These are phyloP conservation scores for Myriangium duriaei DNA, from an alignment of 2,329 filamentous ascomycete species.

Conservation along the genomic window DNA sequence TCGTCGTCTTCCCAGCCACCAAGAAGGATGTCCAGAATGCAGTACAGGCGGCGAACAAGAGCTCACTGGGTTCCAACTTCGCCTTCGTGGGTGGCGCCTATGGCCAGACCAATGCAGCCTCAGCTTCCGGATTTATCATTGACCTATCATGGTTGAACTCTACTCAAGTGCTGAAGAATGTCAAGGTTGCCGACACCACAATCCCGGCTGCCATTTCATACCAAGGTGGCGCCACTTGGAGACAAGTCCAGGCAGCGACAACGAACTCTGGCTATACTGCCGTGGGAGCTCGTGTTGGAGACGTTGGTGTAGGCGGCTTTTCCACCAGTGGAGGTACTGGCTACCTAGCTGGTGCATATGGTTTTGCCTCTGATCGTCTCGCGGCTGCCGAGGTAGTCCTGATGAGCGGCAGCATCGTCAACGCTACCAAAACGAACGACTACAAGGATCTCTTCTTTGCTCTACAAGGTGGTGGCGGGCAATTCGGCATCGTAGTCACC, in stretches of 20 bases:
- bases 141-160: slow-evolving; percentile 12
- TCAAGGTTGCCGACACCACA: slow-evolving; percentile 5
- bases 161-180: slow-evolving; percentile 9
- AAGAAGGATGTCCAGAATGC: slow-evolving; percentile 9
- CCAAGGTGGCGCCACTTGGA: slow-evolving; percentile 11
- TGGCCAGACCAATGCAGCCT: slow-evolving; percentile 12
- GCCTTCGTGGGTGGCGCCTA: slow-evolving; percentile 12
- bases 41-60: slow-evolving; percentile 8
- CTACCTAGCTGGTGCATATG: slow-evolving; percentile 5
- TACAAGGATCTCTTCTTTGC: slow-evolving; percentile 37
- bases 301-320: slow-evolving; percentile 12
- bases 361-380: slow-evolving; percentile 11
- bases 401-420: slow-evolving; percentile 36
- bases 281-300: slow-evolving; percentile 10
- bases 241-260: slow-evolving; percentile 9
- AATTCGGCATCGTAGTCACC: slow-evolving; percentile 25
- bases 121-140: slow-evolving; percentile 11
- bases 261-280: slow-evolving; percentile 8
- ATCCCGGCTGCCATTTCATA: slow-evolving; percentile 9
- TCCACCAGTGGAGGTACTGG: slow-evolving; percentile 6
- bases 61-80: slow-evolving; percentile 8
- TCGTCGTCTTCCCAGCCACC: slow-evolving; percentile 11
- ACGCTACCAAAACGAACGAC: slow-evolving; percentile 30
- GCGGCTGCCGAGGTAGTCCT: slow-evolving; percentile 32
- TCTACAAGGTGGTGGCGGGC: slow-evolving; percentile 42